phyloP scores from a whole-genome alignment of 1,284 basidiomycete genomes.

The Trametes versicolor region DNA sequence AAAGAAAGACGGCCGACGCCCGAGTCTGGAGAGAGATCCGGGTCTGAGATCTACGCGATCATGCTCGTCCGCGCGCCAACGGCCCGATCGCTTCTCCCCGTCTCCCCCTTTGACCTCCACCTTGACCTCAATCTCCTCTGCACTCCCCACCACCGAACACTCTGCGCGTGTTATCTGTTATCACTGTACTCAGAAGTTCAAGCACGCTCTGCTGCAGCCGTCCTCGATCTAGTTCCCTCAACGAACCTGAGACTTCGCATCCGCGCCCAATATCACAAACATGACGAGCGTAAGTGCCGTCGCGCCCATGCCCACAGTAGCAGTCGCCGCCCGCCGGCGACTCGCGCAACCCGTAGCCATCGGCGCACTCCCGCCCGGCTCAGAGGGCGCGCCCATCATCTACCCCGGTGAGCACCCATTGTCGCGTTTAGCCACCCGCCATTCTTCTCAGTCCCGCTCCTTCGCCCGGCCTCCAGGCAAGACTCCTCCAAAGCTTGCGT shows the following conservation, averaged over 20 bases:
- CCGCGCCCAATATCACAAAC: background rate
- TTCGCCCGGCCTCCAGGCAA: slow-evolving; percentile 44
- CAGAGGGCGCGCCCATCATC: slow-evolving; percentile 50
- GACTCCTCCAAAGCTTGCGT: slow-evolving; percentile 61
- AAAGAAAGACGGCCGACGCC: background rate
- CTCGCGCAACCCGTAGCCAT: slow-evolving; percentile 18
- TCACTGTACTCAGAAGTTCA: too few relatives aligned
- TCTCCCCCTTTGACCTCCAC: background rate
- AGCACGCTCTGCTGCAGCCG: background rate
- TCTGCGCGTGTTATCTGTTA: too few relatives aligned
- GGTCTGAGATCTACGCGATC: background rate
- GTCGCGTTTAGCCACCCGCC: background rate
- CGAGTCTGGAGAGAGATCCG: background rate
- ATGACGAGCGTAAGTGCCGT: slow-evolving; percentile 38
- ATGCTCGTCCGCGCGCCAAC: background rate
- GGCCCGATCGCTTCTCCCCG: background rate
- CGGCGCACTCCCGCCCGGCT: slow-evolving; percentile 27
- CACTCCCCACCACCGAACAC: background rate
- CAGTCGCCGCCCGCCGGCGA: slow-evolving; percentile 30
- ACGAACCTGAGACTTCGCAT: background rate
- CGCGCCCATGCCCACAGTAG: slow-evolving; percentile 21
- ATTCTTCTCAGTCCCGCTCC: background rate
- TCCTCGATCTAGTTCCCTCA: background rate
- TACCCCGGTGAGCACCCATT: slow-evolving; percentile 44
- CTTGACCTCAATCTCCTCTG: background rate